Conservation (phyloP, 139 green algal species). For the Picochlorum sp. region DNA sequence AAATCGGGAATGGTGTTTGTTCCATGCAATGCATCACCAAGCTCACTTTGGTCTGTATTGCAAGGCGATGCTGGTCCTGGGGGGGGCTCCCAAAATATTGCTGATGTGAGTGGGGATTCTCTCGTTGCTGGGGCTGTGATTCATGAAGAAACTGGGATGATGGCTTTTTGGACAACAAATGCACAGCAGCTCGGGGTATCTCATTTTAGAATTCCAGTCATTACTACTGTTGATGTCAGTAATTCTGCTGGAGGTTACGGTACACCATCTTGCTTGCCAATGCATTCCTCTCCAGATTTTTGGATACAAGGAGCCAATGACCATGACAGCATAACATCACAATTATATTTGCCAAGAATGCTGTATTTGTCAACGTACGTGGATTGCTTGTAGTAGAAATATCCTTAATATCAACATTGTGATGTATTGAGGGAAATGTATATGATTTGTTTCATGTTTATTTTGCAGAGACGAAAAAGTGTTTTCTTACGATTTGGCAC, state of each 20-base stretch:
- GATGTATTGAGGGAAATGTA: too few species aligned
- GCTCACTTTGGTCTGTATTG: constrained; percentile 17
- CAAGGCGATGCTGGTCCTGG: constrained; percentile 7
- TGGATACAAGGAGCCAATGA: not conserved
- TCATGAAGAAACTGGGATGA: not conserved
- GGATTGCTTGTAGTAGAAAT: too few species aligned
- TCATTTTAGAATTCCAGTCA: constrained; percentile 1
- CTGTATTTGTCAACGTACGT: not conserved
- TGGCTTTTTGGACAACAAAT: not conserved
- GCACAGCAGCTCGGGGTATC: not conserved
- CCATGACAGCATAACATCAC: constrained; percentile 9
- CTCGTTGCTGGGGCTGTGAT: not conserved
- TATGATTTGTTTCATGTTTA: too few species aligned
- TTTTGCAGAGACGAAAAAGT: too few species aligned
- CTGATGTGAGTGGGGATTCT: constrained; percentile 12
- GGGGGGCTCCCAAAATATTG: not conserved
- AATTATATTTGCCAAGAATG: constrained; percentile 24
- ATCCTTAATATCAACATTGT: too few species aligned
- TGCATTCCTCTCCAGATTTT: not conserved
- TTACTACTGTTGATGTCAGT: not conserved
- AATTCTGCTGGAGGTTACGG: not conserved
- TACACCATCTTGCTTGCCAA: not conserved
- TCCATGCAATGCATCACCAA: not conserved
- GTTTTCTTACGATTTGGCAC: constrained; percentile 19
- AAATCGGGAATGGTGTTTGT: constrained; percentile 3